Conservation (phyloP, 495 filamentous ascomycete species). For the Penicillium ochrochloron region DNA sequence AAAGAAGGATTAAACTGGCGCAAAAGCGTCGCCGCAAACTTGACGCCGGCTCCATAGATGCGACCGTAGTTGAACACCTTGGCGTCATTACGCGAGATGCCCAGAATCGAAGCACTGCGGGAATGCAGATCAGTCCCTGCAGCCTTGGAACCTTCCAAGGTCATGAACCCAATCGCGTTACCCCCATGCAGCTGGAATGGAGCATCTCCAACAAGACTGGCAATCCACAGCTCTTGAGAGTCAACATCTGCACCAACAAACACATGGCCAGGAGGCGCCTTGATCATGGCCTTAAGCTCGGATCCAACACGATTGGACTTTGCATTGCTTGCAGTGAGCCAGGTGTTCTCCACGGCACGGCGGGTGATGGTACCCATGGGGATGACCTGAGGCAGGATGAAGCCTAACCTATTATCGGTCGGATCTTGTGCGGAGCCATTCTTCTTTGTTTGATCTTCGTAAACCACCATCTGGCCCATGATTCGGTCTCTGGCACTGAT, state of each 20-base stretch:
- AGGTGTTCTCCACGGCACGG: constrained; percentile 95
- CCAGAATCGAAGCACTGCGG: constrained; percentile 86
- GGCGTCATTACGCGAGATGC: constrained; percentile 91
- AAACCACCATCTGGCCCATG: constrained; percentile 90
- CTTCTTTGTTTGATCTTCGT: constrained; percentile 63
- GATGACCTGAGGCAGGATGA: constrained; percentile 97
- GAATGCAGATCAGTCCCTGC: constrained; percentile 95
- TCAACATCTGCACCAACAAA: constrained; percentile 99
- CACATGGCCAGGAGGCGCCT: constrained; percentile 83
- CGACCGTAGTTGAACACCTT: constrained; percentile 99
- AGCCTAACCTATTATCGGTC: constrained; percentile 59
- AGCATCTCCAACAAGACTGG: constrained; percentile 90
- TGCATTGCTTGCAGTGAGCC: constrained; percentile 97
- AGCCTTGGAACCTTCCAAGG: constrained; percentile 91
- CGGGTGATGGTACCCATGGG: constrained; percentile 99
- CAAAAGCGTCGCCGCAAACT: constrained; percentile 87
- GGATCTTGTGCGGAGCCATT: constrained; percentile 18
- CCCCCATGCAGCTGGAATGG: constrained; percentile 93
- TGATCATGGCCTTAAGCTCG: constrained; percentile 96
- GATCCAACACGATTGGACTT: constrained; percentile 95
- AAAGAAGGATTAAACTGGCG: constrained; percentile 89
- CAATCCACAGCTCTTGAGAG: constrained; percentile 99
- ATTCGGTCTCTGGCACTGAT: constrained; percentile 93
- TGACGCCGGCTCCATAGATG: constrained; percentile 94
- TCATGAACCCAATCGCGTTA: constrained; percentile 99